A percentile compares a stretch with the other conserved stretches of the same genome.
These are phyloP conservation scores for Crucihimalaya himalaica DNA, from an alignment of 345 rosid species.

Conservation along the genomic window DNA sequence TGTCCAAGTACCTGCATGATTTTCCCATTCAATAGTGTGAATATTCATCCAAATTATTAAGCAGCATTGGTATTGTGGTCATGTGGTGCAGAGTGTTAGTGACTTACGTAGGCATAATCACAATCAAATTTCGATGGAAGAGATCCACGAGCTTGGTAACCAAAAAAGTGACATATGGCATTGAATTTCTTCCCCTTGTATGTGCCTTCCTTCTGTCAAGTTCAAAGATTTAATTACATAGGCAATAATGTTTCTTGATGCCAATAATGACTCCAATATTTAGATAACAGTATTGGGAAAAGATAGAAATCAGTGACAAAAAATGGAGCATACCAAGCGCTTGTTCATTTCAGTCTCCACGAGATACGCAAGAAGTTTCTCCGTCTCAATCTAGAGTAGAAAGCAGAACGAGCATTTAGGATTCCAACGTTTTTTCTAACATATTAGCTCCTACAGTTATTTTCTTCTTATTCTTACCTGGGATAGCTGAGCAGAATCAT, in stretches of 20 bases:
- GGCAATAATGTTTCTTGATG: conserved; percentile 13
- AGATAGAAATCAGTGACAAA: neutral
- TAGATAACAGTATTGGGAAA: neutral
- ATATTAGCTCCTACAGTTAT: neutral
- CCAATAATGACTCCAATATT: neutral
- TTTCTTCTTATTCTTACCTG: conserved; percentile 56
- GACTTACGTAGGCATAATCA: conserved; percentile 92
- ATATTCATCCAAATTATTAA: neutral
- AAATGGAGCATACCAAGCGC: conserved; percentile 56
- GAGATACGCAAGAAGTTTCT: conserved; percentile 94
- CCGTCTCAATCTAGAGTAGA: conserved; percentile 82
- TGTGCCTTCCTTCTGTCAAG: conserved; percentile 76
- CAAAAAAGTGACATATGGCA: conserved; percentile 98
- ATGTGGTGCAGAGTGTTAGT: neutral
- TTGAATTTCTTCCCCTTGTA: conserved; percentile 94
- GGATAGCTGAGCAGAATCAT: conserved; percentile 99
- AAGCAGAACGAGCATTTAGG: conserved; percentile 28
- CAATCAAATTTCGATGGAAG: conserved; percentile 97
- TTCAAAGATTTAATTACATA: conserved; percentile 27
- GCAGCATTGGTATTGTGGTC: neutral
- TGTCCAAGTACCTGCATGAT: conserved; percentile 82
- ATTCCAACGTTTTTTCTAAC: conserved; percentile 14
- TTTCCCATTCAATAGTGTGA: conserved; percentile 1
- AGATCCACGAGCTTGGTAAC: conserved; percentile 99
- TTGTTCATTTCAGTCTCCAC: conserved; percentile 95